Evolutionary conservation across 176 grass and related monocot genomes (phyloP), one percentile per base, ranked within the genome.

Genomic region (Guadua angustifolia): DNA sequence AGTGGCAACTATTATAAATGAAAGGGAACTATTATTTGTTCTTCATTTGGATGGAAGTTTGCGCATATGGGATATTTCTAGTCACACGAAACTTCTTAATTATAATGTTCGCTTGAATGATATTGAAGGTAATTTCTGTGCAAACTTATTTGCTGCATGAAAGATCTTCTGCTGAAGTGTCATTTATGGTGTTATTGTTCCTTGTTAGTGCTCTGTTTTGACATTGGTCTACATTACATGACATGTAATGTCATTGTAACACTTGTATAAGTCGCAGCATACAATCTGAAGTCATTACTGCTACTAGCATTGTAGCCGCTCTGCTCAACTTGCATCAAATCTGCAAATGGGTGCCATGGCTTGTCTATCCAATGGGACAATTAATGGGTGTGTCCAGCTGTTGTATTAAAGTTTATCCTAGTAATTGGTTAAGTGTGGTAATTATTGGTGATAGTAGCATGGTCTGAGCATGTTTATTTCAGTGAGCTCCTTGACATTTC

Each of bases 1-100:
- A 75, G 87, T 85, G 44, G 82, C 91, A 76, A 78, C 86, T 87
- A 83, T 77, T 66, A 73, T 95, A 68, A 81, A 88, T 88, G 91
- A 87, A 79, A 94, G 83, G 90, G 85, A 85, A 78, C 76, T 93
- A 36, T 75, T 94, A 80, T 95, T 95, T 92, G 87, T 86, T 77
- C 88, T 98, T 87, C 95, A 98, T 86, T 69, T 74, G 57, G 93
- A 95, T 89, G 92, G 89, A 82, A 74, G 73, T 66, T 90, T 98
- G 89, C 91, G 93, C 56, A 76, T 92, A 79, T 98, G 95, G 95
- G 93, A 98, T 86, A 88, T 93, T 89, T 78, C 69, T 82, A 94
- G 52, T 86, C 87, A 86, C 58, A 85, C 65, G 0, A 98, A 83
- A 77, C 75, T 98, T 87, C 64, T 93, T 66, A 85, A 75, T 82